Evolutionary conservation across 2,329 filamentous ascomycete species (phyloP), one percentile per base, ranked within the genome.

Genomic region (Cadophora luteo-olivacea): DNA sequence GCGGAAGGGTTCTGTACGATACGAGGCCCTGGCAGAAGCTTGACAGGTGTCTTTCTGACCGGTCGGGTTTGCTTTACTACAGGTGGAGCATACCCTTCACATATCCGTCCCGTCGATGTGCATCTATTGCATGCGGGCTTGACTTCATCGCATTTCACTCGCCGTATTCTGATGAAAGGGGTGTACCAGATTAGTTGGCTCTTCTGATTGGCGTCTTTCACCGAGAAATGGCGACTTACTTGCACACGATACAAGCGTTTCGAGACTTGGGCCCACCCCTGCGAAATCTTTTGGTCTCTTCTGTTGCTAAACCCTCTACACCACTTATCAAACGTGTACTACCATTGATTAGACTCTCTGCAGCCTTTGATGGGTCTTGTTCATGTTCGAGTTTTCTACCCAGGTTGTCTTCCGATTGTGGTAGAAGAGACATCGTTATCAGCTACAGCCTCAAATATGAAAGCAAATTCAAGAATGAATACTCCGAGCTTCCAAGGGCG

Each of bases 61-160:
- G 45, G 19, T 14, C 22, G n/a, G 45, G 19, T 22, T 6, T 19
- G 45, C 22, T 6, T 11, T 49, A 14, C n/a, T 4, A 49, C 11
- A 3, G 25, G 51, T 54, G 51, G 24, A 25, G 51, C 51, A 38
- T 74, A 76, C 11, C 70, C 69, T 49, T 70, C 71, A 38, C 71
- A 72, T 12, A 41, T 67, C 32, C 71, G 55, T 29, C 68, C 68
- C 4, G 68, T 70, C 0, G 48, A 61, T 9, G 65, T 61, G 62
- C 71, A 73, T 65, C 61, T 67, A 5, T 41, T 52, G 25, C 71
- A 73, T 16, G 51, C 36, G 1, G 71, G 71, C n/a, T 65, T 66
- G 9, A n/a, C 58, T 48, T 73, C 69, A 24, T 68, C 69, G 32
- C 71, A 73, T 52, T 72, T 73, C 8, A 72, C 62, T 25, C 65